Conservation (phyloP, 495 filamentous ascomycete species). For the Talaromyces trachyspermus region DNA sequence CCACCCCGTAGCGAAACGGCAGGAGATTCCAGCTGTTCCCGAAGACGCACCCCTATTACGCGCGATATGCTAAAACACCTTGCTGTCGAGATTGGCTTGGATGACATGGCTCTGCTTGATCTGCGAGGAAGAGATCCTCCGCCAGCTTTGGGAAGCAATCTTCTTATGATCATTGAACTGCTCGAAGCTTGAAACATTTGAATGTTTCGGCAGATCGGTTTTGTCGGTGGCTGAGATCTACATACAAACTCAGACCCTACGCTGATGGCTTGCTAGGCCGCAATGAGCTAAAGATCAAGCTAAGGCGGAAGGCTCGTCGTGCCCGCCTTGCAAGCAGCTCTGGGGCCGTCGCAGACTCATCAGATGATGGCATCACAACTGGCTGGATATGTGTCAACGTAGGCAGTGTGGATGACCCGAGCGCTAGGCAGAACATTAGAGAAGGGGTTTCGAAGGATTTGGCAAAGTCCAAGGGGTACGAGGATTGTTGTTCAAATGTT, state of each 20-base stretch:
- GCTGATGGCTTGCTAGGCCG: slow-evolving; percentile 86
- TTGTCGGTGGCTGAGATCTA: slow-evolving; percentile 74
- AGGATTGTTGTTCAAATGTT: slow-evolving; percentile 86
- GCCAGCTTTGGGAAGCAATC: slow-evolving; percentile 74
- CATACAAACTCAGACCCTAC: slow-evolving; percentile 60
- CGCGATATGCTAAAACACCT: slow-evolving; percentile 66
- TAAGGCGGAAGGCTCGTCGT: slow-evolving; percentile 70
- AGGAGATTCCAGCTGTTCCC: slow-evolving; percentile 71
- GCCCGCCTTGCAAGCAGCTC: slow-evolving; percentile 63
- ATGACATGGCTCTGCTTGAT: slow-evolving; percentile 69
- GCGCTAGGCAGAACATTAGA: slow-evolving; percentile 24
- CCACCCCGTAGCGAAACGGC: slow-evolving; percentile 48
- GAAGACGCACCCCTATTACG: slow-evolving; percentile 64
- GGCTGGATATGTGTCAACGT: slow-evolving; percentile 96
- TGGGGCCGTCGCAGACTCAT: slow-evolving; percentile 38
- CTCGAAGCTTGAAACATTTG: slow-evolving; percentile 85
- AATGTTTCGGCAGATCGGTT: slow-evolving; percentile 87
- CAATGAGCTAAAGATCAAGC: slow-evolving; percentile 82
- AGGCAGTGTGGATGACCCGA: slow-evolving; percentile 49
- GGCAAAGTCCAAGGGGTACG: slow-evolving; percentile 48
- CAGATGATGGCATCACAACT: slow-evolving; percentile 77
- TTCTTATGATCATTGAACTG: slow-evolving; percentile 91
- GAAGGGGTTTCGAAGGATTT: slow-evolving; percentile 62
- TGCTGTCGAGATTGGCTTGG: slow-evolving; percentile 75
- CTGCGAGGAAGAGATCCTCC: slow-evolving; percentile 78